Evolutionary conservation across 2,329 filamentous ascomycete genomes (phyloP).

Genomic region (Penicillium hesseltinei): DNA sequence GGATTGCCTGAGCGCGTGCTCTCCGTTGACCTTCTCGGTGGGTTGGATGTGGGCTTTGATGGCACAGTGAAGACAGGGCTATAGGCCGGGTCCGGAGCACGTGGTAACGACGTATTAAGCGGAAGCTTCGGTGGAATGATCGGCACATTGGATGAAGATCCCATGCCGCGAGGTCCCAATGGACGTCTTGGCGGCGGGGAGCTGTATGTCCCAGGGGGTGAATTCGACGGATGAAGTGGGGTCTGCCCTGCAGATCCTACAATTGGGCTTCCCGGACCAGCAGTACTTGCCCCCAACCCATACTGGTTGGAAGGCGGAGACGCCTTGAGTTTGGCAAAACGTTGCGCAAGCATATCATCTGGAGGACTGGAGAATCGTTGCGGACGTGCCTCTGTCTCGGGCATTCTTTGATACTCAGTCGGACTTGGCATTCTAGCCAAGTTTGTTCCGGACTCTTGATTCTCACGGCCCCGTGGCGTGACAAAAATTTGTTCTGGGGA

Average conservation of each 20-base stretch:
- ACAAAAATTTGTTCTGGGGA: constrained; percentile 13
- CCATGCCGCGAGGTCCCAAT: constrained; percentile 46
- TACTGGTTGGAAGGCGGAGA: constrained; percentile 14
- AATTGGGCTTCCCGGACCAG: constrained; percentile 5
- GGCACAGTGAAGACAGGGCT: constrained; percentile 46
- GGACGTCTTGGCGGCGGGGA: constrained; percentile 31
- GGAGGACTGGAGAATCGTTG: constrained; percentile 29
- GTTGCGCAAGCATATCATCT: constrained; percentile 40
- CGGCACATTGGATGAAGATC: constrained; percentile 33
- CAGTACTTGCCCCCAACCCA: neutral
- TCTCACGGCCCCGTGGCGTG: constrained; percentile 26
- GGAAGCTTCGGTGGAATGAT: constrained; percentile 47
- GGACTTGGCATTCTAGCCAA: constrained; percentile 42
- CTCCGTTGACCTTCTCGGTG: constrained; percentile 43
- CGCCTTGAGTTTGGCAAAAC: constrained; percentile 42
- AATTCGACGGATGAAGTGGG: constrained; percentile 18
- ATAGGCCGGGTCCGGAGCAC: constrained; percentile 50
- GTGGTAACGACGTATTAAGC: constrained; percentile 43
- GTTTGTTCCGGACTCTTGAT: constrained; percentile 16
- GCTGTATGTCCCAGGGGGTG: constrained; percentile 8
- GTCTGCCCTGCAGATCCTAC: constrained; percentile 16
- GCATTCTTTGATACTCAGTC: constrained; percentile 35
- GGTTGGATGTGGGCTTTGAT: constrained; percentile 37
- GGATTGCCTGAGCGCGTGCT: constrained; percentile 39
- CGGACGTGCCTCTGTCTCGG: constrained; percentile 22